Percentiles rank a stretch among this genome's conserved stretches.
phyloP scores from a whole-genome alignment of 495 filamentous ascomycete species.

The Podospora anserina region DNA sequence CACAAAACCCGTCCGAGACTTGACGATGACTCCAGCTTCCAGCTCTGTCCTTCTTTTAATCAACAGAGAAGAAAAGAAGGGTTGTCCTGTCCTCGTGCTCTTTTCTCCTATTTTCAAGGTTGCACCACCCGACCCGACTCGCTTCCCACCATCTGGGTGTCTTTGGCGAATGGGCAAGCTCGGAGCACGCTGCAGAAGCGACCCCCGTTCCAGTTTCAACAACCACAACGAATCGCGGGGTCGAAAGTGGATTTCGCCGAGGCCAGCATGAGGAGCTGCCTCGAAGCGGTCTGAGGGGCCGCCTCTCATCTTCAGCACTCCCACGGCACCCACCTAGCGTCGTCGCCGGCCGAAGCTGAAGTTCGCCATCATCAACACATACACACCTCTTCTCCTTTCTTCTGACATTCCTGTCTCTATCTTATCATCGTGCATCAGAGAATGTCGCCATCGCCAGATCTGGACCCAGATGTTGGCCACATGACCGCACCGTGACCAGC shows the following conservation, averaged over 20 bases:
- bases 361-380: neutral
- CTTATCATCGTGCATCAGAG: slow-evolving; percentile 6
- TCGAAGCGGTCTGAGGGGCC: slow-evolving; percentile 5
- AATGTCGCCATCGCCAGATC: slow-evolving; percentile 20
- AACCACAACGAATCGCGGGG: slow-evolving; percentile 22
- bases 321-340: neutral
- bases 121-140: slow-evolving; percentile 15
- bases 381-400: too few species aligned
- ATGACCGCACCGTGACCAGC: slow-evolving; percentile 26
- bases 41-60: neutral
- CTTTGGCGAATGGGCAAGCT: slow-evolving; percentile 18
- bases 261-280: slow-evolving; percentile 15
- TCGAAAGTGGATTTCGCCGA: slow-evolving; percentile 18
- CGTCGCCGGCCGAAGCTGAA: neutral
- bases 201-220: neutral
- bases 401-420: neutral
- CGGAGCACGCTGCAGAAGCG: slow-evolving; percentile 8
- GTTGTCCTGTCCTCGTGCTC: neutral
- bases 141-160: neutral
- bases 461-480: slow-evolving; percentile 16
- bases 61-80: neutral
- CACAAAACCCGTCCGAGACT: slow-evolving; percentile 1
- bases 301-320: slow-evolving; percentile 1
- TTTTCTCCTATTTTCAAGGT: slow-evolving; percentile 7
- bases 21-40: neutral